Evolutionary conservation across 139 green algal species (phyloP), one percentile per base, ranked within the genome.

Genomic region (Coelastrella sp.): DNA sequence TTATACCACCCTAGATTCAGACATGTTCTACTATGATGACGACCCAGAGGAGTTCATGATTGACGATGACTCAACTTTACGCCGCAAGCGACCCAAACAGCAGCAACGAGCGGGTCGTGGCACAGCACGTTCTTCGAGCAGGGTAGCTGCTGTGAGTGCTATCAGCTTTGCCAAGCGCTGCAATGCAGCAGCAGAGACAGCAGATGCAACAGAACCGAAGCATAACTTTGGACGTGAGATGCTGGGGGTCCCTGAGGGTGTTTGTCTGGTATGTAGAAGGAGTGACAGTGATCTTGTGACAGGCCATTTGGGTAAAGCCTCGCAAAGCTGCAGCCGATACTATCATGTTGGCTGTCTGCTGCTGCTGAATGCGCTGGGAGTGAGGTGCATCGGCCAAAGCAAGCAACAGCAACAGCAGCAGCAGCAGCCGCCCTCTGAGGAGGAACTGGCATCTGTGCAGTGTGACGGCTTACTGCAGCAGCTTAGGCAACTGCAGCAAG

Each of bases 351-450:
- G 72, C 13, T 80, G 72, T 48, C 48, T 80, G 45, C 72, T 80
- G 72, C 72, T 80, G 45, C 48, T 80, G 72, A 80, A 80, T 19
- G 32, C 72, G 27, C 43, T 53, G 4, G 72, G 72, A 4, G 45
- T 80, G 15, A 53, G 72, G 8, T 50, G 43, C 25, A 40, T 50
- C 11, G 19, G 23, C 9, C 45, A 45, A 17, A 34, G 9, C 45
- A 80, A 80, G 72, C 48, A 62, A 41, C 72, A 80, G 72, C 30
- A 37, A 40, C 72, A 66, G 72, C 72, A 80, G 72, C 72, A 48
- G 45, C 13, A 34, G n/a, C 72, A 27, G 48, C n/a, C n/a, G n/a
- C n/a, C n/a, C n/a, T n/a, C n/a, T n/a, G n/a, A n/a, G n/a, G n/a
- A n/a, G n/a, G n/a, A n/a, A n/a, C n/a, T n/a, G n/a, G n/a, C n/a